These are phyloP conservation scores for Lactuca sativa DNA, from an alignment of 129 eudicot genomes.

Conservation along the genomic window DNA sequence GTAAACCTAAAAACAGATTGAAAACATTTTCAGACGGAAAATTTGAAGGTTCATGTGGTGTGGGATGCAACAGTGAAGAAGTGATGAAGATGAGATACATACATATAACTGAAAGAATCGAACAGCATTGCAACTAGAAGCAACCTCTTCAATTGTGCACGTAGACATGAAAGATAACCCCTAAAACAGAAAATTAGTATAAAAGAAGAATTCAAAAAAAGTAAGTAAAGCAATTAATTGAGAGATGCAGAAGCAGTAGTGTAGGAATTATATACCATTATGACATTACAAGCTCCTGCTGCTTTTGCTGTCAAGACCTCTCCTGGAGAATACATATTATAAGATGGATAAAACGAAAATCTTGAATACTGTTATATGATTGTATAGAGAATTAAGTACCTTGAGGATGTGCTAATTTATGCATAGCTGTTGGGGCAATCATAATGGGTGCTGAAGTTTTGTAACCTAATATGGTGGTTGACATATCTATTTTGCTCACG, in stretches of 20 bases:
- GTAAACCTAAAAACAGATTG: conserved; percentile 44
- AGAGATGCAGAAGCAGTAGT: background rate
- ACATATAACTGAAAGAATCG: conserved; percentile 87
- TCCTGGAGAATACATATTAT: conserved; percentile 47
- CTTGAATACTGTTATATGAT: background rate
- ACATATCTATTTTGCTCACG: conserved; percentile 71
- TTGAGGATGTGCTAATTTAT: conserved; percentile 73
- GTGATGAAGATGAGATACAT: conserved; percentile 18
- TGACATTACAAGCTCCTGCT: conserved; percentile 68
- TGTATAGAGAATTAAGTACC: conserved; percentile 33
- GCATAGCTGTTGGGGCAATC: conserved; percentile 83
- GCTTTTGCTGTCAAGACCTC: conserved; percentile 90
- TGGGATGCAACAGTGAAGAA: conserved; percentile 14
- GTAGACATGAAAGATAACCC: conserved; percentile 68
- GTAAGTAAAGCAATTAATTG: background rate
- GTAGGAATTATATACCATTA: conserved; percentile 53
- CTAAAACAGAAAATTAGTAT: conserved; percentile 32
- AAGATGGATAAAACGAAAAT: too few species aligned
- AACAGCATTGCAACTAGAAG: conserved; percentile 77
- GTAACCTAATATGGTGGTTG: conserved; percentile 69
- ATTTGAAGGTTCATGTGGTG: background rate
- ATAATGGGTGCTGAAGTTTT: conserved; percentile 74
- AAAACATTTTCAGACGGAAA: conserved; percentile 9
- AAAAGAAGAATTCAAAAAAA: background rate
- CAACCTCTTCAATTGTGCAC: conserved; percentile 86